Percentiles rank a stretch among this genome's conserved stretches.
Conservation (phyloP, 148 eudicot genomes). For the Hydrangea macrophylla region DNA sequence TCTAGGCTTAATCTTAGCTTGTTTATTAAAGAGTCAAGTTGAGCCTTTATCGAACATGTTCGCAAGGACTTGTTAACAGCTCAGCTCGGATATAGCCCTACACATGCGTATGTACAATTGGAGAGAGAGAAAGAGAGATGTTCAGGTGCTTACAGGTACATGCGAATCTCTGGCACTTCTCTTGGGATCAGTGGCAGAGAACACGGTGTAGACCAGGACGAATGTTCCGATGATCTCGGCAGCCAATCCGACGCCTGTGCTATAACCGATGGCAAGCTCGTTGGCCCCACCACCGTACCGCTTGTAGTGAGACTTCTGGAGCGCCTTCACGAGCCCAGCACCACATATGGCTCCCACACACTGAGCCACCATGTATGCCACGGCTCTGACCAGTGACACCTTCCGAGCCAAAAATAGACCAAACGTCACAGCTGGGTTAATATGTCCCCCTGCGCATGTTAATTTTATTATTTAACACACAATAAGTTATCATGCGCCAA, state of each 20-base stretch:
- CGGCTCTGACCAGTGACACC: conserved; percentile 17
- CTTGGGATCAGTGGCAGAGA: conserved; percentile 24
- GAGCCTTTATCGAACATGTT: no score
- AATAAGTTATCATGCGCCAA: conserved; percentile 18
- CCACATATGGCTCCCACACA: conserved; percentile 22
- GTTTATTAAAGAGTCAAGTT: no score
- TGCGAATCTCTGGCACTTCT: conserved; percentile 18
- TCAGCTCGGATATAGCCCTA: no score
- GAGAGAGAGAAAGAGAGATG: no score
- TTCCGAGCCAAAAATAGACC: no score
- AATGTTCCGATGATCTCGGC: no score
- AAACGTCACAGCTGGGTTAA: no score
- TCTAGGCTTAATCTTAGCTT: no score
- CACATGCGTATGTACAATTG: no score
- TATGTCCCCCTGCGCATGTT: conserved; percentile 20
- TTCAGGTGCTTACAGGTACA: conserved; percentile 12
- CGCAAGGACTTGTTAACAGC: no score
- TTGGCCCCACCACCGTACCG: conserved; percentile 12
- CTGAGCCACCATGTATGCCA: conserved; percentile 27
- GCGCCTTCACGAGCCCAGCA: conserved; percentile 18
- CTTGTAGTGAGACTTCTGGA: conserved; percentile 7
- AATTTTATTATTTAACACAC: no score
- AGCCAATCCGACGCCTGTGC: conserved; percentile 11
- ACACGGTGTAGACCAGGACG: no score
- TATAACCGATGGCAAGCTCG: conserved; percentile 5